phyloP scores from a whole-genome alignment of 495 filamentous ascomycete genomes.

The Aspergillus sclerotiicarbonarius region DNA sequence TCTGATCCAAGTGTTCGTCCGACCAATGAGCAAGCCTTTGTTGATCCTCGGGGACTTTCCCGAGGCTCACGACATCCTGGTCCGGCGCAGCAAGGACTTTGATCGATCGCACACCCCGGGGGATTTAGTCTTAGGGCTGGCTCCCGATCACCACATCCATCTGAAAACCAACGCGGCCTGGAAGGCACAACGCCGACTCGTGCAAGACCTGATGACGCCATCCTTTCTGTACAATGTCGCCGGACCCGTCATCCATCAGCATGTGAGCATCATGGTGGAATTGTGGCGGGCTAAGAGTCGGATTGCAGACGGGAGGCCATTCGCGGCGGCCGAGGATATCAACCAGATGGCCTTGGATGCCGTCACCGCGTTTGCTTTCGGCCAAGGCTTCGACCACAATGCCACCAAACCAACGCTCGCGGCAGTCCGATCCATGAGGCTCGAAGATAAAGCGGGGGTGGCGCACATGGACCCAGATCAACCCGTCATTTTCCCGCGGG shows the following conservation, averaged over 20 bases:
- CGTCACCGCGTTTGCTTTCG: neutral
- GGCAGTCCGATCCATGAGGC: neutral
- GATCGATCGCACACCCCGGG: slow-evolving; percentile 13
- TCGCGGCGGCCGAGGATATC: neutral
- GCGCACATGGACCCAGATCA: no score
- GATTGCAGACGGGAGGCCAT: neutral
- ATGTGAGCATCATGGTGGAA: neutral
- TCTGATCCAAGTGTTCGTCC: slow-evolving; percentile 39
- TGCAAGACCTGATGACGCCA: slow-evolving; percentile 4
- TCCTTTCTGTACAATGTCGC: neutral
- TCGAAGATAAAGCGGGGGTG: no score
- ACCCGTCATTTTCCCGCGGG: no score
- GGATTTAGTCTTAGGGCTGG: neutral
- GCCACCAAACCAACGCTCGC: neutral
- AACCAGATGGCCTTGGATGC: neutral
- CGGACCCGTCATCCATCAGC: neutral
- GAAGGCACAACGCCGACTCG: neutral
- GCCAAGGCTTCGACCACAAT: neutral
- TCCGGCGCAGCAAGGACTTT: slow-evolving; percentile 28
- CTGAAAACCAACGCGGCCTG: neutral
- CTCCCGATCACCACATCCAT: no score
- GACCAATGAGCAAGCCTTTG: slow-evolving; percentile 32
- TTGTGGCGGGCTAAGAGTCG: neutral
- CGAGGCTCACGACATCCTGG: slow-evolving; percentile 40
- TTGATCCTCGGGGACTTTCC: slow-evolving; percentile 38